phyloP scores from a whole-genome alignment of 495 filamentous ascomycete genomes.

The Niebla homalea region DNA sequence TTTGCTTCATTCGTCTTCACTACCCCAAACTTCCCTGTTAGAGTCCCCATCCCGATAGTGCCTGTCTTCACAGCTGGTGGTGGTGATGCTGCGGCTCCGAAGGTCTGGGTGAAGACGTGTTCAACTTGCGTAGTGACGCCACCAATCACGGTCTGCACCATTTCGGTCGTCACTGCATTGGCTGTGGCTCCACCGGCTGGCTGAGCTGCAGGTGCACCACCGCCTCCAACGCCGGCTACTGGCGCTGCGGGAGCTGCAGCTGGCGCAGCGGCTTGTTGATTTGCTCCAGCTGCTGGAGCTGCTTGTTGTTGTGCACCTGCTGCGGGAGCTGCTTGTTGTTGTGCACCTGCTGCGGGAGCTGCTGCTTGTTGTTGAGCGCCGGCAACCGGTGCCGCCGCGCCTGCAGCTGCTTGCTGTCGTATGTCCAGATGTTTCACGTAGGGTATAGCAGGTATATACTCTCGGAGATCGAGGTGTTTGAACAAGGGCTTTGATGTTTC shows the following conservation, averaged over 20 bases:
- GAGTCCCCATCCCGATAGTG: conserved; percentile 15
- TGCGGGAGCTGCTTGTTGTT: conserved; percentile 4
- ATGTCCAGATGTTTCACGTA: conserved; percentile 2
- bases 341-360: not conserved
- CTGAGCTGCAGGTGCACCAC: conserved; percentile 2
- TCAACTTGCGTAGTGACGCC: conserved; percentile 1
- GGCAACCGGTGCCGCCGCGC: not conserved
- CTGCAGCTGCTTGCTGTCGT: not conserved
- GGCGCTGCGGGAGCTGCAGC: conserved; percentile 3
- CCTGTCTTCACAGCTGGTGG: conserved; percentile 12
- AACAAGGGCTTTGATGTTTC: conserved; percentile 3
- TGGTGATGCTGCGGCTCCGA: conserved; percentile 1
- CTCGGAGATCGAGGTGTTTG: conserved; percentile 10
- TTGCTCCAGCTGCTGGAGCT: not conserved
- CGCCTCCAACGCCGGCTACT: conserved; percentile 8
- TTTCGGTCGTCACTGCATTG: not conserved
- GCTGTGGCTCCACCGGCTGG: conserved; percentile 4
- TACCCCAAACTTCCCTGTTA: conserved; percentile 16
- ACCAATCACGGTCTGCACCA: not conserved
- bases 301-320: not conserved
- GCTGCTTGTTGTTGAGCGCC: not conserved
- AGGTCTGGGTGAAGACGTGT: conserved; percentile 1
- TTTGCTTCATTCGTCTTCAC: conserved; percentile 15
- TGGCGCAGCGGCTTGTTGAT: conserved; percentile 1
- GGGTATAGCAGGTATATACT: not conserved